Evolutionary conservation across 306 rosid species (phyloP).

Genomic region (Psophocarpus tetragonolobus): DNA sequence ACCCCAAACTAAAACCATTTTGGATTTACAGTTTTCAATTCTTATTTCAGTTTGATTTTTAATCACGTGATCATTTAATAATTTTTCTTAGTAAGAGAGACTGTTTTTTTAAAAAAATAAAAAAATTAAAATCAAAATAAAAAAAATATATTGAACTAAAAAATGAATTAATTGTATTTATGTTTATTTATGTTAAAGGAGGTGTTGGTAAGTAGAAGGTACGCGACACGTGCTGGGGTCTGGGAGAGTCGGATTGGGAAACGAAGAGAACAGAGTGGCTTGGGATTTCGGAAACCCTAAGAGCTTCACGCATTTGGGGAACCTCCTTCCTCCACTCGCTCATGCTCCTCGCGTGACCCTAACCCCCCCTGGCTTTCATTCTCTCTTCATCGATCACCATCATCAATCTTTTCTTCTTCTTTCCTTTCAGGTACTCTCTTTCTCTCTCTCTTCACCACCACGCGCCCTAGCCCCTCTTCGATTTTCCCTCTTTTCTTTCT

Average conservation of each 20-base stretch:
- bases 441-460: too few species aligned
- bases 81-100: too few species aligned
- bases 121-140: too few species aligned
- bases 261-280: slow-evolving; percentile 14
- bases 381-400: not conserved
- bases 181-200: too few species aligned
- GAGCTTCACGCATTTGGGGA: slow-evolving; percentile 30
- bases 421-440: slow-evolving; percentile 23
- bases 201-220: slow-evolving; percentile 15
- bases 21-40: too few species aligned
- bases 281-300: slow-evolving; percentile 47
- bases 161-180: too few species aligned
- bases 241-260: slow-evolving; percentile 37
- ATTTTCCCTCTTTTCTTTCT: not conserved
- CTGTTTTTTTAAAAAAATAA: too few species aligned
- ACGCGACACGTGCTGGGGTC: slow-evolving; percentile 49
- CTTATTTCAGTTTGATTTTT: too few species aligned
- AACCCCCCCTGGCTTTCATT: not conserved
- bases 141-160: too few species aligned
- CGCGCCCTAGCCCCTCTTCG: not conserved
- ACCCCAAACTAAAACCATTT: too few species aligned
- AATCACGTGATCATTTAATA: too few species aligned
- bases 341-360: slow-evolving; percentile 46
- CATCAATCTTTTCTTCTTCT: slow-evolving; percentile 21
- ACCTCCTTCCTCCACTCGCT: slow-evolving; percentile 41